These are phyloP conservation scores for Ceraceosorus bombacis DNA, from an alignment of 1,284 basidiomycete genomes.

Conservation along the genomic window DNA sequence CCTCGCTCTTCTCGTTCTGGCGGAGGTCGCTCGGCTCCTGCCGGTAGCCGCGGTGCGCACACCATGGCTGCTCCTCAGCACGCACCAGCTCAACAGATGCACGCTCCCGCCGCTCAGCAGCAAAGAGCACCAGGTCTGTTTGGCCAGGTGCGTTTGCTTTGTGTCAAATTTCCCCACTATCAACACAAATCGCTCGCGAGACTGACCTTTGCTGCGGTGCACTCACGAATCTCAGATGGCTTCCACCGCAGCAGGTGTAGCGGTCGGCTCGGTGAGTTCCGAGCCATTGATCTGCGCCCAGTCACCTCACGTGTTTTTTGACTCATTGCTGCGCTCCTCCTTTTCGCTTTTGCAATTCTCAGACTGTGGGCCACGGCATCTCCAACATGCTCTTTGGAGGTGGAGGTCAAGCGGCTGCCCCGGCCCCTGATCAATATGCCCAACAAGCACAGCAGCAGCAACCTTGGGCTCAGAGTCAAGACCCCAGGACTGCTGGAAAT, in stretches of 20 bases:
- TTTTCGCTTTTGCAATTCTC: neutral
- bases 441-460: constrained; percentile 18
- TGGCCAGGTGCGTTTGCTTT: constrained; percentile 23
- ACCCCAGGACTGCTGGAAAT: constrained; percentile 29
- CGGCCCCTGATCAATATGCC: constrained; percentile 52
- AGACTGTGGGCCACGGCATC: constrained; percentile 68
- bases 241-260: constrained; percentile 77
- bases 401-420: constrained; percentile 46
- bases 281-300: too few relatives aligned
- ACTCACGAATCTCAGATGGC: constrained; percentile 57
- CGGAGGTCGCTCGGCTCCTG: constrained; percentile 33
- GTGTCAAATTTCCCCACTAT: neutral
- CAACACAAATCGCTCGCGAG: neutral
- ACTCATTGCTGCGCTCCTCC: neutral
- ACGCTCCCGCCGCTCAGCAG: constrained; percentile 19
- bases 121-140: constrained; percentile 36
- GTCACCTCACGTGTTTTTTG: constrained; percentile 1
- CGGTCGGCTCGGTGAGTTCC: constrained; percentile 58
- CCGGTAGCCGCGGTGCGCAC: constrained; percentile 41
- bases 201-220: neutral
- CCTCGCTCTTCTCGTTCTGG: constrained; percentile 39
- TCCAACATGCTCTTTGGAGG: constrained; percentile 77
- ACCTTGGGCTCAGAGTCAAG: constrained; percentile 24
- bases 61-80: constrained; percentile 37
- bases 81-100: constrained; percentile 18